Evolutionary conservation across 2,329 filamentous ascomycete species (phyloP).

Genomic region (Lizonia empirigonia): DNA sequence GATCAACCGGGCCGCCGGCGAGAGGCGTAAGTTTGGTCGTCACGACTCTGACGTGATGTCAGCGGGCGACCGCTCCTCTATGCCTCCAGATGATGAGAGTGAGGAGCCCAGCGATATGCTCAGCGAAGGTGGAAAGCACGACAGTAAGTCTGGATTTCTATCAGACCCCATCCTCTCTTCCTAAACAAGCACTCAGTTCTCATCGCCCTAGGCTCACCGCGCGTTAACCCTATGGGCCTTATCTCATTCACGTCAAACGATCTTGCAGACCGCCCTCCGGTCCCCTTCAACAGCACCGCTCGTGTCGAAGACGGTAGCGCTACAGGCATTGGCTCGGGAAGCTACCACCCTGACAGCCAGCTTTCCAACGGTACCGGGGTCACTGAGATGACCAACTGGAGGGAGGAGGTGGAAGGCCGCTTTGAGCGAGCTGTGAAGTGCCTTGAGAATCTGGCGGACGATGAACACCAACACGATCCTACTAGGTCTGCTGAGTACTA

Average conservation of each 20-base stretch:
- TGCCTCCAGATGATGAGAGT: constrained; percentile 25
- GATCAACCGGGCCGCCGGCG: constrained; percentile 68
- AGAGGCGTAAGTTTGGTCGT: constrained; percentile 21
- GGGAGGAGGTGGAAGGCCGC: constrained; percentile 37
- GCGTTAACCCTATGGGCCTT: constrained; percentile 36
- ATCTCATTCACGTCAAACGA: constrained; percentile 34
- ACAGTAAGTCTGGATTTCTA: constrained; percentile 18
- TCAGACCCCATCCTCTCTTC: background rate
- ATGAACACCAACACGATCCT: constrained; percentile 29
- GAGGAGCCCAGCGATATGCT: constrained; percentile 27
- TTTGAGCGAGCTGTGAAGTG: constrained; percentile 30
- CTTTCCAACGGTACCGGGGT: constrained; percentile 34
- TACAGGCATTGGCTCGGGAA: constrained; percentile 14
- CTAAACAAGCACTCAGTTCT: constrained; percentile 25
- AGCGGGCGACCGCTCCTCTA: constrained; percentile 17
- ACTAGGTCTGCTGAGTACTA: constrained; percentile 31
- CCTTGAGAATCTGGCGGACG: constrained; percentile 43
- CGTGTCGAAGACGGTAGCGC: constrained; percentile 16
- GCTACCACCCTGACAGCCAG: constrained; percentile 15
- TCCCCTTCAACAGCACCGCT: constrained; percentile 29
- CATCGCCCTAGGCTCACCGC: constrained; percentile 37
- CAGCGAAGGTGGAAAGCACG: constrained; percentile 21
- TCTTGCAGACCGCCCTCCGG: constrained; percentile 16
- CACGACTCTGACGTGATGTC: constrained; percentile 25
- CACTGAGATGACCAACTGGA: constrained; percentile 44